Conservation (phyloP, 2,329 filamentous ascomycete genomes). For the Cyclaneusma minus region DNA sequence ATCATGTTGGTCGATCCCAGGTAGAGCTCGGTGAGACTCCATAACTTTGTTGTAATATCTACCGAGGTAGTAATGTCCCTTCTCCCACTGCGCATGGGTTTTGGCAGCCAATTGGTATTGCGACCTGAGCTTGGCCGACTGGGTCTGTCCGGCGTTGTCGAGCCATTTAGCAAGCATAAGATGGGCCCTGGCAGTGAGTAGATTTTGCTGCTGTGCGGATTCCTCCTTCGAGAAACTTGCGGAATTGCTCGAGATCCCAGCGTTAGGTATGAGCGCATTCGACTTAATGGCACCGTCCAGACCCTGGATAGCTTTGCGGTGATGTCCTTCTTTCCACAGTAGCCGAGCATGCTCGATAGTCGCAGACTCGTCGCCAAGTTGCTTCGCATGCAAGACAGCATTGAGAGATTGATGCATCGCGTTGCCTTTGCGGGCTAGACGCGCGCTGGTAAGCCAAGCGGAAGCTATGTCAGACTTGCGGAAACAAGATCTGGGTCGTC, state of each 20-base stretch:
- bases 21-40: constrained; percentile 71
- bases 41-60: constrained; percentile 95
- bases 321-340: constrained; percentile 84
- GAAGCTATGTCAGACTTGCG: constrained; percentile 61
- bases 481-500: constrained; percentile 34
- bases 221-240: constrained; percentile 11
- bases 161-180: constrained; percentile 93
- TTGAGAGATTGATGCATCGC: constrained; percentile 82
- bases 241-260: constrained; percentile 8
- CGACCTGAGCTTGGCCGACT: constrained; percentile 61
- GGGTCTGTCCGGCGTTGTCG: constrained; percentile 84
- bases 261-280: constrained; percentile 49
- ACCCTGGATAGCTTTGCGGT: constrained; percentile 86
- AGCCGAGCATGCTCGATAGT: constrained; percentile 90
- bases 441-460: constrained; percentile 73
- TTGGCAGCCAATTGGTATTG: constrained; percentile 75
- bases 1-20: constrained; percentile 61
- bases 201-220: constrained; percentile 29
- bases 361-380: constrained; percentile 70
- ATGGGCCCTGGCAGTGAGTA: constrained; percentile 63
- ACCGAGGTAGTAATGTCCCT: constrained; percentile 91
- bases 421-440: constrained; percentile 72
- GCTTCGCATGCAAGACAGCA: constrained; percentile 76
- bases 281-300: constrained; percentile 73
- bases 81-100: constrained; percentile 66